These are phyloP conservation scores for Petunia hybrid DNA, from an alignment of 305 asterid species.

Conservation along the genomic window DNA sequence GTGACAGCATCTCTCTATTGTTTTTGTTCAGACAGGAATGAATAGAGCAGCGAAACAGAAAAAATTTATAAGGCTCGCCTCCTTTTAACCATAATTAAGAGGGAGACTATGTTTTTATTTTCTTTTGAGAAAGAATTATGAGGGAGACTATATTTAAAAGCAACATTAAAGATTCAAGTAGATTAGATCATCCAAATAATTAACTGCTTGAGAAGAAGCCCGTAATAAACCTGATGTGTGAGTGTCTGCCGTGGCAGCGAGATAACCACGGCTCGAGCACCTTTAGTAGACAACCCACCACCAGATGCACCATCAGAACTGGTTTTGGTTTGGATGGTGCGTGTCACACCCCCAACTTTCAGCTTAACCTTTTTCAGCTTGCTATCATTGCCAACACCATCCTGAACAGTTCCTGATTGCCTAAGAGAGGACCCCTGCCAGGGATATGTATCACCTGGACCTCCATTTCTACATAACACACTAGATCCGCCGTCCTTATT, in stretches of 20 bases:
- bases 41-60: neutral
- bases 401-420: conserved; percentile 34
- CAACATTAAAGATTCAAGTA: neutral
- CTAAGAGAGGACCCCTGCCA: conserved; percentile 31
- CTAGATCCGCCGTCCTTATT: conserved; percentile 46
- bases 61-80: neutral
- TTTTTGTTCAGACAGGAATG: neutral
- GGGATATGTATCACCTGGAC: conserved; percentile 31
- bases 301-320: conserved; percentile 62
- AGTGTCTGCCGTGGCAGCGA: conserved; percentile 56
- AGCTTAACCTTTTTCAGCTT: conserved; percentile 79
- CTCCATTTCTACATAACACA: conserved; percentile 49
- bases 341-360: conserved; percentile 91
- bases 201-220: conserved; percentile 29
- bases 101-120: neutral
- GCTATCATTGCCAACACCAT: conserved; percentile 64
- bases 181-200: neutral
- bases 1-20: conserved; percentile 9
- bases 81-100: conserved; percentile 4
- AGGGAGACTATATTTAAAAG: neutral
- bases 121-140: neutral
- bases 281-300: conserved; percentile 53
- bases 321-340: conserved; percentile 78
- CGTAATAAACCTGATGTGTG: conserved; percentile 57
- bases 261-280: conserved; percentile 58